A percentile compares a stretch with the other conserved stretches of the same genome.
Conservation (phyloP, 768 basidiomycete species). For the Tylopilus sp. region DNA sequence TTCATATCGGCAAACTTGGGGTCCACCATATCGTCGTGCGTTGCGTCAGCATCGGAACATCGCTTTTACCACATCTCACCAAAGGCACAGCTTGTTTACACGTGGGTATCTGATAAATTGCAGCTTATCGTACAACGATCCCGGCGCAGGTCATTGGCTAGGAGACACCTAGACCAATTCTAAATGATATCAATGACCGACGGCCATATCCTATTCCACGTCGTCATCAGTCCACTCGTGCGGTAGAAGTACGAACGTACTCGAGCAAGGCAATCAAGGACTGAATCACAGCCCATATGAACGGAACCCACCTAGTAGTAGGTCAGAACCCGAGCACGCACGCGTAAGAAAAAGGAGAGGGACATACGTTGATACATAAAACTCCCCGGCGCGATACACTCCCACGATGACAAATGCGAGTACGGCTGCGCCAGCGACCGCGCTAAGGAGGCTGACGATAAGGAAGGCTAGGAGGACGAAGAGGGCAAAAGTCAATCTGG, state of each 20-base stretch:
- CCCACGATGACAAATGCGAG: constrained; percentile 27
- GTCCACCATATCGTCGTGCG: neutral
- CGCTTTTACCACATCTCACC: neutral
- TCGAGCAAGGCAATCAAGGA: constrained; percentile 39
- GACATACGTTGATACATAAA: neutral
- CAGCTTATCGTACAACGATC: neutral
- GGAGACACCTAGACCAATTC: neutral
- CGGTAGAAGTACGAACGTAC: constrained; percentile 17
- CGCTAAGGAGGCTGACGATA: constrained; percentile 16
- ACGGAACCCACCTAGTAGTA: constrained; percentile 36
- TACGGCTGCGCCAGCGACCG: constrained; percentile 21
- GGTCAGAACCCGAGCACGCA: neutral
- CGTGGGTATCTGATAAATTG: neutral
- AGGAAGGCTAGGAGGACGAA: constrained; percentile 40
- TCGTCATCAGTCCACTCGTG: neutral
- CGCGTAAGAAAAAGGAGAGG: neutral
- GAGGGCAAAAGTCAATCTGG: constrained; percentile 38
- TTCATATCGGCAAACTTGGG: neutral
- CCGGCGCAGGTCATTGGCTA: too few relatives aligned
- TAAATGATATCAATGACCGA: constrained; percentile 41
- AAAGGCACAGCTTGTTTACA: neutral
- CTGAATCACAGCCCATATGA: constrained; percentile 40
- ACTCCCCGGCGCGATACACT: neutral
- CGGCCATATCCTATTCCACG: constrained; percentile 38
- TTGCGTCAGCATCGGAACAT: neutral